Evolutionary conservation across 306 rosid genomes (phyloP), one percentile per base, ranked within the genome.

Genomic region (Potentilla sterilis): DNA sequence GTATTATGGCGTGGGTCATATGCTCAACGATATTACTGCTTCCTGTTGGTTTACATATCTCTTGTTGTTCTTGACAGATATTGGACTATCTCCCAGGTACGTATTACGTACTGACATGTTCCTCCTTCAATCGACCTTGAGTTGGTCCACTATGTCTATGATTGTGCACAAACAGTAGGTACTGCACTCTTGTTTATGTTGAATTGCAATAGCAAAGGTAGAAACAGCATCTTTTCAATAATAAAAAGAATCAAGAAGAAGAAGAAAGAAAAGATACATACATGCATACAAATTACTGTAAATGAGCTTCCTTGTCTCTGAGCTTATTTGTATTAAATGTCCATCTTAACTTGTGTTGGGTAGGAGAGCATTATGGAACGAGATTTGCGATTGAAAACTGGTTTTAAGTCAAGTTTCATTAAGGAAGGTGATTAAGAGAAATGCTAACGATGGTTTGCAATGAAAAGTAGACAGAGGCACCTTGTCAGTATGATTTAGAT

Each of bases 41-140:
- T 84, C 97, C 64, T 94, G 98, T 78, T 94, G 98, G 98, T 94
- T 94, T 81, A 94, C 98, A 44, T 94, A 94, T 80, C 90, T 92
- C 32, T 84, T 94, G 51, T 75, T 94, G 80, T 94, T 92, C 89
- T 81, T 94, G 88, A 86, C 93, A 7, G 96, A 94, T 28, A 94
- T 92, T 71, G 98, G 98, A 55, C 84, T 92, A 65, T 92, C 98
- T 62, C 88, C 97, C 7, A 88, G 96, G 97, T 94, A 73, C 67
- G 67, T 47, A 35, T 55, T 48, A 52, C n/a, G 51, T 48, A 42
- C 19, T 70, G 58, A 62, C 61, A 41, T 51, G 34, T 64, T 64
- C 38, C 43, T 16, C 38, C 15, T 49, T 19, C n/a, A 28, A 18
- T 72, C 51, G 43, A 49, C 64, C 38, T 75, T 35, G 67, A 35